phyloP scores from a whole-genome alignment of 2,329 filamentous ascomycete species.

The Chrysosporium keratinophilum region DNA sequence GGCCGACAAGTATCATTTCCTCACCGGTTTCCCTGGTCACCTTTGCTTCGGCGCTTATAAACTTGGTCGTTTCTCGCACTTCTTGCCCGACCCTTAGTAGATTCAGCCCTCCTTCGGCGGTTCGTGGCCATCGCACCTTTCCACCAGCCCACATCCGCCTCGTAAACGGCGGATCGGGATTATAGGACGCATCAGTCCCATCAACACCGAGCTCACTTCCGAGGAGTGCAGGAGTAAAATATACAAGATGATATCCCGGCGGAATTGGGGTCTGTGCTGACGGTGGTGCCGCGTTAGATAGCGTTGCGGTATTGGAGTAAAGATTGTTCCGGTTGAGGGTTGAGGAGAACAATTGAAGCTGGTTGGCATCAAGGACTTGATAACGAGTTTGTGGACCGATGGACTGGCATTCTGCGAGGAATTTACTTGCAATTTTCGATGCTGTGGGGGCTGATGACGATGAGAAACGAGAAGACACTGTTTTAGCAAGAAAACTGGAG shows the following conservation, averaged over 20 bases:
- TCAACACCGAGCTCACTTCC: constrained; percentile 49
- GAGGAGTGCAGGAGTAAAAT: constrained; percentile 50
- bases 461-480: background rate
- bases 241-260: constrained; percentile 52
- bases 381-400: constrained; percentile 34
- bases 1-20: constrained; percentile 55
- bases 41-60: constrained; percentile 47
- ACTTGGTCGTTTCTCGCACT: constrained; percentile 47
- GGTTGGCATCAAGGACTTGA: constrained; percentile 52
- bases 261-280: constrained; percentile 43
- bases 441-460: constrained; percentile 18
- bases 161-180: constrained; percentile 50
- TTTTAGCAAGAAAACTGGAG: too few species aligned
- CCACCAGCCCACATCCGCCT: constrained; percentile 60
- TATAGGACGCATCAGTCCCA: constrained; percentile 52
- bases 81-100: constrained; percentile 45
- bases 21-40: constrained; percentile 44
- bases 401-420: constrained; percentile 36
- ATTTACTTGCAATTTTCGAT: constrained; percentile 29
- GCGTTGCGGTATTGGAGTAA: constrained; percentile 30
- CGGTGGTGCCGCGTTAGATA: constrained; percentile 29
- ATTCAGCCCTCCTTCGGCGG: constrained; percentile 25
- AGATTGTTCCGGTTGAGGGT: constrained; percentile 46
- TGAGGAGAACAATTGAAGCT: constrained; percentile 51
- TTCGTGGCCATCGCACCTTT: constrained; percentile 43